Percentiles rank a stretch among this genome's conserved stretches.
Conservation (phyloP, 164 flowering plant species). For the Annona cherimola region DNA sequence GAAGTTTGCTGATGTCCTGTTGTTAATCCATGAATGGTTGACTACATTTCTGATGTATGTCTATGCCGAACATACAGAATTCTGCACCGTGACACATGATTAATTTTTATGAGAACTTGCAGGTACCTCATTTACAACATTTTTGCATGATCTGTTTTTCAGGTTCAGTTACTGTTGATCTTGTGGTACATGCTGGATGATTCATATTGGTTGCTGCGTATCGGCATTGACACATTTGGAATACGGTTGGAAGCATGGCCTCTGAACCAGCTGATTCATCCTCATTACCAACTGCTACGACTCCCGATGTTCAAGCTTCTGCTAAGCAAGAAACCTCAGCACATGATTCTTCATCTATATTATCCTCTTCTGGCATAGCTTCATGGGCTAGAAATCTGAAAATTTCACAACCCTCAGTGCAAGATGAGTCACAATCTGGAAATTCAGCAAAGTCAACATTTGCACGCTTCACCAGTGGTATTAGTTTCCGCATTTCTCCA, state of each 20-base stretch:
- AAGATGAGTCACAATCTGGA: conserved; percentile 46
- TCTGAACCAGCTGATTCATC: conserved; percentile 35
- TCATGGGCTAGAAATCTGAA: conserved; percentile 82
- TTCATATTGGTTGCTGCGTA: not conserved
- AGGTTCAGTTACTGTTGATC: not conserved
- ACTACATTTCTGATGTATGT: too few species aligned
- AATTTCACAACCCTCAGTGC: conserved; percentile 52
- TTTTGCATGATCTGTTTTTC: not conserved
- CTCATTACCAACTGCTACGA: conserved; percentile 22
- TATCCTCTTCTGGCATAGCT: conserved; percentile 62
- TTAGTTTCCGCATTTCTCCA: conserved; percentile 71
- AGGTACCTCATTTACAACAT: not conserved
- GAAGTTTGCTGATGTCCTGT: too few species aligned
- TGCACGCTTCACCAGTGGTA: conserved; percentile 76
- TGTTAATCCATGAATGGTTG: too few species aligned
- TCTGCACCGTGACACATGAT: not conserved
- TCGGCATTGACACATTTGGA: not conserved
- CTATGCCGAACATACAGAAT: not conserved
- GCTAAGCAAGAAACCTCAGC: conserved; percentile 36
- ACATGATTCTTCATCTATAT: conserved; percentile 41
- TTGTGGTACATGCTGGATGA: conserved; percentile 12
- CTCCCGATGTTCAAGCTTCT: conserved; percentile 29
- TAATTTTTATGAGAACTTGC: too few species aligned
- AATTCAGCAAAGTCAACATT: conserved; percentile 63
- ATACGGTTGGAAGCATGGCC: conserved; percentile 33